phyloP scores from a whole-genome alignment of 2,329 filamentous ascomycete genomes.

The Exserohilum rostratum region DNA sequence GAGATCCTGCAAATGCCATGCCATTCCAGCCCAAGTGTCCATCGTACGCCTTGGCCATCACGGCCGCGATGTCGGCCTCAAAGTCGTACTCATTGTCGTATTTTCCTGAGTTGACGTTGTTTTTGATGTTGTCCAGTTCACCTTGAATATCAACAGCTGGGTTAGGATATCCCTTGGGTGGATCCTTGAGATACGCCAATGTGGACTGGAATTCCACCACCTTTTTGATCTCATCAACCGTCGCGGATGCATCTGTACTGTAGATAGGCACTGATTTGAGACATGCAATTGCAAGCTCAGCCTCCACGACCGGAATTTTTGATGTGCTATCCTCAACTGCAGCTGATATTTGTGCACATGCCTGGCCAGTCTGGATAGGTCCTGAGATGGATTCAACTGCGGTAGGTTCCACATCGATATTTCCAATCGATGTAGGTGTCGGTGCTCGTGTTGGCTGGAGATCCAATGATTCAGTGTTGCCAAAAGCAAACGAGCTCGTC shows the following conservation, averaged over 20 bases:
- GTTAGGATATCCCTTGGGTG: conserved; percentile 46
- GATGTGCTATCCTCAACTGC: conserved; percentile 18
- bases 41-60: conserved; percentile 43
- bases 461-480: conserved; percentile 12
- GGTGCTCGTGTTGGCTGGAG: conserved; percentile 9
- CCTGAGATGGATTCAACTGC: conserved; percentile 34
- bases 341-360: conserved; percentile 36
- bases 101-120: conserved; percentile 34
- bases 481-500: conserved; percentile 7
- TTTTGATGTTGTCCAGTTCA: conserved; percentile 45
- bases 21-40: conserved; percentile 48
- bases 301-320: conserved; percentile 33
- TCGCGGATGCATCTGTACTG: conserved; percentile 28
- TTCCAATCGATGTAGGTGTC: conserved; percentile 22
- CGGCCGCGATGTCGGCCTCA: conserved; percentile 44
- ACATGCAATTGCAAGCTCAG: conserved; percentile 46
- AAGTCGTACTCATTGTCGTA: conserved; percentile 53
- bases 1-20: conserved; percentile 44
- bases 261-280: conserved; percentile 46
- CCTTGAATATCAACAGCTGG: conserved; percentile 48
- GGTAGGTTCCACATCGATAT: conserved; percentile 32
- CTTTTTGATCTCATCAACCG: conserved; percentile 40
- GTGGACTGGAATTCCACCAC: conserved; percentile 52
- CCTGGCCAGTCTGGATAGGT: conserved; percentile 36
- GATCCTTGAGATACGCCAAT: conserved; percentile 48